Base-by-base conservation (phyloP, 176 grass and related monocot species). In the Lolium perenne region DNA sequence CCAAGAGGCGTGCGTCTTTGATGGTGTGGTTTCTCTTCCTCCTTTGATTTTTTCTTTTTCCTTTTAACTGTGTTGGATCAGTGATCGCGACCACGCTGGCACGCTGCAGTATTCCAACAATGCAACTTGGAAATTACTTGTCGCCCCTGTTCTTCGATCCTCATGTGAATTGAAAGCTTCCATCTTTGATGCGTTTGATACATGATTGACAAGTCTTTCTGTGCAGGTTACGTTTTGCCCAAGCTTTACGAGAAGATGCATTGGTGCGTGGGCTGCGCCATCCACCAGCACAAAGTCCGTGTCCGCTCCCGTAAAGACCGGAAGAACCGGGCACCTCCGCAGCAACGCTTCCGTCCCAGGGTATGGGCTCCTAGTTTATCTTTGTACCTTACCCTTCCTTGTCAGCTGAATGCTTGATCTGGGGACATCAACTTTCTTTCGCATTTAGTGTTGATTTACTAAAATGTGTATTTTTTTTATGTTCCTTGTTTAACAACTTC, bases 161-260 rank as follows among this genome's bases (percentile, higher is more conserved):
- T 15, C 54, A 4, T 38, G 71, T 54, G 73, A 56, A 4, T 18
- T 18, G 16, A 56, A 56, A 56, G 53, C 13, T 56, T 69, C 1
- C 15, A 69, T 3, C 7, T 40, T 51, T 76, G 73, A 54, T 65
- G 25, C 17, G 38, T 15, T 79, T n/a, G 57, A 45, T 35, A 32
- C 20, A 60, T 81, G 7, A 61, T 16, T 14, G 55, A 18, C 23
- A 6, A 20, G 0, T 84, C 16, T 20, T 78, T n/a, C 5, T 7
- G 4, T 84, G 51, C 86, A 95, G 91, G 91, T 0, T 98, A 98
- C 38, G 80, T 94, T 21, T 91, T 98, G 15, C 93, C 95, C 1
- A 98, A 98, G 88, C 60, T 98, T 13, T 98, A 98, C 22, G 84
- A 88, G 0, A 93, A 93, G 84, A 83, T 87, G 61, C 91, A 93